These are phyloP conservation scores for sweet orange (Citrus sinensis) DNA, from an alignment of 345 rosid genomes.

Conservation along the genomic window DVS_A1.0 CM039163.1:48953001-48953500, in stretches of 20 bases:
- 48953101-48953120: too few relatives aligned
- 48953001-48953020: too few relatives aligned
- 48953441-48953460: too few relatives aligned
- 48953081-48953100: too few relatives aligned
- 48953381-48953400: neutral
- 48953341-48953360: neutral
- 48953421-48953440: neutral
- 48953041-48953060: too few relatives aligned
- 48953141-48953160: too few relatives aligned
- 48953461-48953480: too few relatives aligned
- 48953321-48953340: neutral
- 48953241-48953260: slow-evolving; percentile 80
- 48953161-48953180: too few relatives aligned
- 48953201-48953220: slow-evolving; percentile 19
- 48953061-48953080: fast-evolving
- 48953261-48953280: slow-evolving; percentile 71
- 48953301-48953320: too few relatives aligned
- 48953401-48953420: neutral
- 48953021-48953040: too few relatives aligned
- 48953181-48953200: neutral
- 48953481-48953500: too few relatives aligned
- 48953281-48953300: slow-evolving; percentile 35
- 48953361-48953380: slow-evolving; percentile 4
- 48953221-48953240: slow-evolving; percentile 63
- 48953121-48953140: too few relatives aligned